Base-by-base conservation (phyloP, 2,329 filamentous ascomycete species). In the Arthrinium puccinioides region DNA sequence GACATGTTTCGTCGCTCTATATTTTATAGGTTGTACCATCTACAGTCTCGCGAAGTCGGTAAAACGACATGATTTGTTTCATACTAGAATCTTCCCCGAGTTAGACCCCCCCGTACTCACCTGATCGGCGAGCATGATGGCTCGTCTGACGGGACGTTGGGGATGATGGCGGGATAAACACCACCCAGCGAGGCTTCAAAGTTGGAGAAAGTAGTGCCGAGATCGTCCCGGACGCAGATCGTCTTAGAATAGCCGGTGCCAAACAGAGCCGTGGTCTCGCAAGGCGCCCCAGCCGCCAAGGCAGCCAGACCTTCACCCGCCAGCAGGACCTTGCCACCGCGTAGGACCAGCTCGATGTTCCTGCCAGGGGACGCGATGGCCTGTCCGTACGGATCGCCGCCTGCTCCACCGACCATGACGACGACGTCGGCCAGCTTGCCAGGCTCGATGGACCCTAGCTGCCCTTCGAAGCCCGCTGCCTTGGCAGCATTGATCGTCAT, bases 361-460 rank as follows among this genome's bases (percentile, higher is more conserved):
- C 48, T 46, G 13, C 38, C 42, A 1, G 46, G 29, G 1, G 44
- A 46, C 21, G 47, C 53, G 10, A 51, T 39, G 9, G 50, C 53
- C 28, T 46, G 42, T 4, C 33, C 46, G 26, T 40, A 55, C 2
- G 42, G 29, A 31, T 49, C 38, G 6, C 42, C 26, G 18, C 14
- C 7, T 11, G 18, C 15, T 5, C 19, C 24, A 2, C 30, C 54
- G 35, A 60, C 57, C 36, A 69, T 65, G 2, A 70, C 52, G 10
- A 63, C 57, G 5, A 70, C 44, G 47, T 70, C 67, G 2, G 66
- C 67, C 21, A 55, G 43, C 39, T 63, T 65, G 1, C 66, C 64
- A 15, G 52, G 56, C 5, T 56, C 57, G 27, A 72, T 54, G 8
- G 58, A 62, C 2, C 67, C 67, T 14, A 68, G 49, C 27, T 57